Base-by-base conservation (phyloP, 345 rosid species). In the Euphorbia peplus region DNA sequence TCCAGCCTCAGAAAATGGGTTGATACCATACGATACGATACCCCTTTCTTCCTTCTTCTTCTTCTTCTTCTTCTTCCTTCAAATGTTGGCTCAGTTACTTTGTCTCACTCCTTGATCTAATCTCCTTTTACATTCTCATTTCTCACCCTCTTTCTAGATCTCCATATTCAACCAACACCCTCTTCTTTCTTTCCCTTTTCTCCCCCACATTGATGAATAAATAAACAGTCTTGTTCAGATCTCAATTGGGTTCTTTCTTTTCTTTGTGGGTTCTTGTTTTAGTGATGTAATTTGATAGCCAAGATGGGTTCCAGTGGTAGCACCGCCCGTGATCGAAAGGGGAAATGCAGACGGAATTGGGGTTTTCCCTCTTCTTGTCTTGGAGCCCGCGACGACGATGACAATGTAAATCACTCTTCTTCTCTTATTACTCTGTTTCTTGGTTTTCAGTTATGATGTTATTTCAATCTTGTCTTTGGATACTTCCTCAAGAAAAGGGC, bases 261-360 rank as follows among this genome's bases (percentile, higher is more conserved):
- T n/a, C n/a, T 63, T 63, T 22, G 52, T 21, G 35, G 28, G n/a
- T n/a, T n/a, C n/a, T n/a, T 57, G 29, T 72, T 56, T 26, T 58
- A 22, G 52, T 71, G 11, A 28, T 71, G 32, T 75, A 26, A 44
- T 21, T 13, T 22, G 42, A 28, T 35, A 11, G 30, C 16, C 15
- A 41, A 39, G 35, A 90, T 93, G 98, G 97, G 98, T 79, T 87
- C 96, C 64, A 76, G 86, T 60, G 84, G 93, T 41, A 93, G 98
- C 67, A 93, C 89, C 70, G 79, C 79, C 48, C 76, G 73, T 57
- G 75, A 70, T 35, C 63, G 82, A 42, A 80, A 82, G 58, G 82
- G 83, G 65, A 84, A 75, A 70, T 78, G 87, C 29, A 86, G 76
- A 73, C 70, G 74, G 52, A 80, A 80, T 69, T 76, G 90, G 76